Conservation (phyloP, 2,329 filamentous ascomycete species). For the Ceratocystis huliohia region DNA sequence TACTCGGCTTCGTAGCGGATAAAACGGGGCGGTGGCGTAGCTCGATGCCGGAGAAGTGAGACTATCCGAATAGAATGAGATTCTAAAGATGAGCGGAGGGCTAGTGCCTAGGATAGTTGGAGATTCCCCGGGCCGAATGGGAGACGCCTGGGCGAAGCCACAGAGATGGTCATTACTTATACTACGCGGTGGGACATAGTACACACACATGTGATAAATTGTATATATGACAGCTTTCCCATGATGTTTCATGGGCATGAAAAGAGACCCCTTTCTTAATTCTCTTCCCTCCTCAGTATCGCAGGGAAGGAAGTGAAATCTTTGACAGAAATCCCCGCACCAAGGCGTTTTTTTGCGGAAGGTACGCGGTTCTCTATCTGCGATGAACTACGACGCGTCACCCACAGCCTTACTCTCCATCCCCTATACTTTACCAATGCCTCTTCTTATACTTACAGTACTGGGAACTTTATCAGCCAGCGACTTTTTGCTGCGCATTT, state of each 20-base stretch:
- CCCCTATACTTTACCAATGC: not conserved
- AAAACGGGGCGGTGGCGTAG: slow-evolving; percentile 3
- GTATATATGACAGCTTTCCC: not conserved
- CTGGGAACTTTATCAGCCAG: too few relatives aligned
- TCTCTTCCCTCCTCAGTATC: not conserved
- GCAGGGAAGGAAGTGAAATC: not conserved
- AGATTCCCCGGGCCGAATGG: not conserved
- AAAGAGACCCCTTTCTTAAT: too few relatives aligned
- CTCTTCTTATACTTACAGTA: not conserved
- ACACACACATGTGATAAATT: not conserved
- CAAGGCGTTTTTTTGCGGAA: not conserved
- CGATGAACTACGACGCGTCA: too few relatives aligned
- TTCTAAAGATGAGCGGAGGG: not conserved
- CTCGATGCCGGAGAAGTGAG: not conserved
- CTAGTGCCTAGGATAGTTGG: not conserved
- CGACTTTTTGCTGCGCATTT: not conserved
- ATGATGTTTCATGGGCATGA: not conserved
- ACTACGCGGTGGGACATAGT: too few relatives aligned
- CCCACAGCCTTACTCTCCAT: not conserved
- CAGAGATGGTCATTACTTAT: too few relatives aligned
- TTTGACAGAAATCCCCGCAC: not conserved
- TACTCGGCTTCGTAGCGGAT: slow-evolving; percentile 26
- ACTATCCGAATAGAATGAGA: too few relatives aligned
- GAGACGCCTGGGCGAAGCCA: not conserved
- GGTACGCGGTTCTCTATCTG: not conserved